Evolutionary conservation across 106 monocot species (phyloP).

Genomic region (Triglochin maritima): DNA sequence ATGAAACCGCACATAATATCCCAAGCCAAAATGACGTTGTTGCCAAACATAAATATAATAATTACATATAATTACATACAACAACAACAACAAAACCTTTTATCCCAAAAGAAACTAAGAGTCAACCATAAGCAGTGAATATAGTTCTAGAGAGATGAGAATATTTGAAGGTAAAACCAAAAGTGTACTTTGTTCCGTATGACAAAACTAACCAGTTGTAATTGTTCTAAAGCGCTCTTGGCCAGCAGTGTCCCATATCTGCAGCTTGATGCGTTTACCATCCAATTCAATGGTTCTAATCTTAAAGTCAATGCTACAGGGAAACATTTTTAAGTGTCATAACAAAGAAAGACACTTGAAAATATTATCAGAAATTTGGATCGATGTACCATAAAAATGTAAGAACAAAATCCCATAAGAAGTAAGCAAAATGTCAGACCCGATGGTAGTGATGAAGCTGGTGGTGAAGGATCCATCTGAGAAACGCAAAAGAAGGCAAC

Average conservation of each 20-base stretch:
- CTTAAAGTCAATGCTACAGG: slow-evolving; percentile 57
- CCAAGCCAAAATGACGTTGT: too few relatives aligned
- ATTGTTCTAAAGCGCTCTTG: slow-evolving; percentile 53
- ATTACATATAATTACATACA: too few relatives aligned
- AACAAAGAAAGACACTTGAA: background rate
- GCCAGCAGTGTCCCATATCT: slow-evolving; percentile 64
- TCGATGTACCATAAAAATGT: background rate
- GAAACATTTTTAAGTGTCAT: background rate
- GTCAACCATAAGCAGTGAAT: too few relatives aligned
- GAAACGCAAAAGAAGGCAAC: slow-evolving; percentile 26
- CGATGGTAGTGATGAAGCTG: slow-evolving; percentile 28
- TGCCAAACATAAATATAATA: too few relatives aligned
- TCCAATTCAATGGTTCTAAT: slow-evolving; percentile 61
- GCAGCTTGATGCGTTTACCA: slow-evolving; percentile 57
- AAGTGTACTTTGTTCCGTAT: too few relatives aligned
- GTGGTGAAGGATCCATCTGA: slow-evolving; percentile 29
- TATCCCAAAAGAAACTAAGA: too few relatives aligned
- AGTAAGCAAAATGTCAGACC: slow-evolving; percentile 2
- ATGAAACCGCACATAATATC: too few relatives aligned
- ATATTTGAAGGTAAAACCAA: too few relatives aligned
- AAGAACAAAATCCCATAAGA: background rate
- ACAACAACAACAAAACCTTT: too few relatives aligned
- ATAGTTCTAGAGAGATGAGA: too few relatives aligned
- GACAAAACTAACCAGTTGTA: slow-evolving; percentile 32
- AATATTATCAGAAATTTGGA: too few relatives aligned